Percentiles rank a stretch among this genome's conserved stretches.
These are phyloP conservation scores for Pichia sporocuriosa DNA, from an alignment of 805 yeast species.

Conservation along the genomic window DNA sequence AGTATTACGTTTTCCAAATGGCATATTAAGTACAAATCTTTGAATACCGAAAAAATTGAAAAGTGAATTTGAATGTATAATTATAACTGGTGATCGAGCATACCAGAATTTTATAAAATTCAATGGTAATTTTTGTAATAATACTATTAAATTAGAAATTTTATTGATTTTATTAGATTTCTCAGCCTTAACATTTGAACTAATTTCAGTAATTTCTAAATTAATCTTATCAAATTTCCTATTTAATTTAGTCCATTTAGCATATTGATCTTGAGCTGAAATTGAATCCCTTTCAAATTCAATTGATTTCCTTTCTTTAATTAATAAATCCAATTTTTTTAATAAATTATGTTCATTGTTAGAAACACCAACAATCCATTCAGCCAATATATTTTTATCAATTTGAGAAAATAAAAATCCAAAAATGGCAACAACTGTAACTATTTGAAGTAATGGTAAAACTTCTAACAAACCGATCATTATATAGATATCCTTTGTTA, in stretches of 20 bases:
- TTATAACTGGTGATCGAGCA: slow-evolving; percentile 5
- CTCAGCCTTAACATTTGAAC: slow-evolving; percentile 32
- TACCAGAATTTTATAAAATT: slow-evolving; percentile 4
- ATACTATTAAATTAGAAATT: slow-evolving; percentile 30
- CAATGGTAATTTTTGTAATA: slow-evolving; percentile 41
- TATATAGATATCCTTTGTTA: no score
- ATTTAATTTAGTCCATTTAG: slow-evolving; percentile 90
- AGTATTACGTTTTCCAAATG: slow-evolving; percentile 6
- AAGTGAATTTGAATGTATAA: not conserved
- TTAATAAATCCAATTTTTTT: slow-evolving; percentile 27
- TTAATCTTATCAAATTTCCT: slow-evolving; percentile 57
- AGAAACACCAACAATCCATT: no score
- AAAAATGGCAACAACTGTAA: not conserved
- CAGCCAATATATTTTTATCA: not conserved
- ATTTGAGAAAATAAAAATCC: not conserved
- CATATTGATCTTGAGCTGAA: slow-evolving; percentile 90
- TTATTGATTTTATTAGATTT: slow-evolving; percentile 19
- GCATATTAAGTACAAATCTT: slow-evolving; percentile 6
- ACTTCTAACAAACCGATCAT: no score
- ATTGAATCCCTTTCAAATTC: slow-evolving; percentile 51
- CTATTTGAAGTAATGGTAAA: no score
- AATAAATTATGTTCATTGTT: not conserved
- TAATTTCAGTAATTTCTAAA: slow-evolving; percentile 41
- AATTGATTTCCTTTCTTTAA: slow-evolving; percentile 40
- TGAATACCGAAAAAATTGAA: not conserved